Percentiles rank a stretch among this genome's conserved stretches.
Evolutionary conservation across 108 stramenopile genomes (phyloP).

Genomic region (Hondaea fermentalgiana): DNA sequence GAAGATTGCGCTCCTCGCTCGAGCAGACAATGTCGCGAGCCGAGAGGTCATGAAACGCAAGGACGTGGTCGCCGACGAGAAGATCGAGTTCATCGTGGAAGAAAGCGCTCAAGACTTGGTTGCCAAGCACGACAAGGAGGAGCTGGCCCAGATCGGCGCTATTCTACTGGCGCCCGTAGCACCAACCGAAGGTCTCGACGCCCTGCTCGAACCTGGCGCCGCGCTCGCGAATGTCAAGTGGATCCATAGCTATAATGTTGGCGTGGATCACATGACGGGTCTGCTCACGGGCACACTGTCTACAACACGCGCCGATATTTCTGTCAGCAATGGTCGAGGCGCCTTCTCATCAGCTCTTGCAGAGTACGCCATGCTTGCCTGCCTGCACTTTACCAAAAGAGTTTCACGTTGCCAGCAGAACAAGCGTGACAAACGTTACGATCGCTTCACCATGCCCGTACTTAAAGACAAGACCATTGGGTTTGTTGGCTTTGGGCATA

Average conservation of each 20-base stretch:
- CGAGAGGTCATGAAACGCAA: no score
- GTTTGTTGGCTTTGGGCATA: constrained; percentile 76
- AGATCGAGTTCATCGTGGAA: no score
- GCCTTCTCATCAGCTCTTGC: constrained; percentile 22
- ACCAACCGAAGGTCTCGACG: background rate
- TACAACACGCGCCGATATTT: background rate
- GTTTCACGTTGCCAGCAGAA: constrained; percentile 1
- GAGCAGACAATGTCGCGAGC: no score
- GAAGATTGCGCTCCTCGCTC: no score
- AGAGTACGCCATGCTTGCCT: constrained; percentile 23
- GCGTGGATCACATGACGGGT: background rate
- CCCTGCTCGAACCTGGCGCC: background rate
- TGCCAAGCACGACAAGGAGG: no score
- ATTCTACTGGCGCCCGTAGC: no score
- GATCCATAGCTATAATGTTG: constrained; percentile 12
- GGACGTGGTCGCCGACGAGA: no score
- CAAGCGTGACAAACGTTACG: background rate
- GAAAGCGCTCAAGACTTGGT: no score
- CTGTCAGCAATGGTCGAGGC: constrained; percentile 22
- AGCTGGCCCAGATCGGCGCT: no score
- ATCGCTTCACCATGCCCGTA: constrained; percentile 18
- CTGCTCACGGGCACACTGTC: background rate
- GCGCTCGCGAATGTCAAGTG: background rate
- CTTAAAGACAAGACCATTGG: constrained; percentile 54
- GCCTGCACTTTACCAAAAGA: constrained; percentile 16